phyloP scores from a whole-genome alignment of 2,329 filamentous ascomycete species.

The Pleurostoma richardsiae region DNA sequence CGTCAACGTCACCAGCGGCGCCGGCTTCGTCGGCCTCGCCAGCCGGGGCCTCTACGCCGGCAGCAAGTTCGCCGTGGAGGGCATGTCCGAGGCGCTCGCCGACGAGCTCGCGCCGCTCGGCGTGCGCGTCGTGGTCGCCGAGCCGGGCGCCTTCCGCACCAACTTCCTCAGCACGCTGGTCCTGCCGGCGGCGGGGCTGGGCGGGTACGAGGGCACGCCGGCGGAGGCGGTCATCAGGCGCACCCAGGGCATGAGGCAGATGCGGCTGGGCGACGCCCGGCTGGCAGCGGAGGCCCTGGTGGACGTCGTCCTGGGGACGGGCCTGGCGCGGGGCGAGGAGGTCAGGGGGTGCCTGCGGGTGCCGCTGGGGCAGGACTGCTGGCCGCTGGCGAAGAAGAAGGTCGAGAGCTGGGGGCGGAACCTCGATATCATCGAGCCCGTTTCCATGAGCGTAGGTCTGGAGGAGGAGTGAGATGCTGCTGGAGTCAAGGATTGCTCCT shows the following conservation, averaged over 20 bases:
- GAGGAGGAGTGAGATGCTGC: background rate
- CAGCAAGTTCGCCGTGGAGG: constrained; percentile 35
- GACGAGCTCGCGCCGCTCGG: constrained; percentile 24
- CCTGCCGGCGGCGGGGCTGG: constrained; percentile 3
- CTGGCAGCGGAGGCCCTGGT: background rate
- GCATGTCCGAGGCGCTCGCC: constrained; percentile 27
- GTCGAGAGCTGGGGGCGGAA: background rate
- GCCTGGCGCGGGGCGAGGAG: background rate
- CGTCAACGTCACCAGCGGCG: constrained; percentile 20
- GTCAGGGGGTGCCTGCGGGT: background rate
- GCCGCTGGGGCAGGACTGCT: background rate
- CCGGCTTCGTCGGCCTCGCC: constrained; percentile 15
- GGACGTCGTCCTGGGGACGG: background rate
- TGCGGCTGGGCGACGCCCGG: background rate
- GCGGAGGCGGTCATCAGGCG: background rate
- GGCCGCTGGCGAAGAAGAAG: background rate
- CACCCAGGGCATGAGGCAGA: background rate
- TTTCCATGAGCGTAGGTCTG: background rate
- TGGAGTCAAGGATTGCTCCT: no score
- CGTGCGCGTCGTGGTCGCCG: constrained; percentile 31
- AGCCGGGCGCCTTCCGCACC: constrained; percentile 35
- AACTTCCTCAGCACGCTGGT: constrained; percentile 25
- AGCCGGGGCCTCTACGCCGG: constrained; percentile 15
- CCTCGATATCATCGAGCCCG: background rate
- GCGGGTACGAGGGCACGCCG: background rate